Evolutionary conservation across 331 rosid genomes (phyloP), one percentile per base, ranked within the genome.

Genomic region (Acacia pycnantha): DNA sequence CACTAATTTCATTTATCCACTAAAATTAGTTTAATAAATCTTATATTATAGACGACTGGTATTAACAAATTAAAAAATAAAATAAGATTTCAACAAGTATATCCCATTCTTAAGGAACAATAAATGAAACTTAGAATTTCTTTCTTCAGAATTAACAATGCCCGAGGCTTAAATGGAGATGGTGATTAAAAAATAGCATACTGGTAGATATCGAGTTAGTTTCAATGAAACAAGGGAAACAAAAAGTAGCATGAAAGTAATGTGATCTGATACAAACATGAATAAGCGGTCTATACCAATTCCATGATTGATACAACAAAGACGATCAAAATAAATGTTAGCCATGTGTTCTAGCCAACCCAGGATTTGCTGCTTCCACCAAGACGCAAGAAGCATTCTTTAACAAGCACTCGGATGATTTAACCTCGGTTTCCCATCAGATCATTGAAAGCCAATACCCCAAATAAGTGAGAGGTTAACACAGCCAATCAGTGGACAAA

Each of bases 261-360:
- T 51, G 66, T 54, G 80, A 65, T 54, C 71, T 37, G 72, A 31
- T 35, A 87, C 83, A 87, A 81, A 46, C 84, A 77, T 74, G 24
- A 37, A 37, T 33, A 58, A 79, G 66, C 51, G 53, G 73, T 76
- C 59, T 78, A 70, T 70, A 70, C 70, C 79, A 86, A 74, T 77
- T 50, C 77, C 83, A 86, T 48, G 58, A 66, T 72, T 70, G 62
- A 71, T 62, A 81, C 76, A 78, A 51, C 76, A 50, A 61, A 27
- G 3, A 24, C 4, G 12, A 64, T 22, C 27, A 59, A 81, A 86
- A 84, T 53, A 77, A 87, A 87, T 81, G 82, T 71, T 51, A 81
- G 78, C 76, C 9, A 50, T 19, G 18, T 27, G 13, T 50, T 50
- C 56, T 26, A 70, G 43, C 76, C 69, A 70, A 76, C 70, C 81